These are phyloP conservation scores for Fraxinus pennsylvanica DNA, from an alignment of 257 asterid species.

Conservation along the genomic window DNA sequence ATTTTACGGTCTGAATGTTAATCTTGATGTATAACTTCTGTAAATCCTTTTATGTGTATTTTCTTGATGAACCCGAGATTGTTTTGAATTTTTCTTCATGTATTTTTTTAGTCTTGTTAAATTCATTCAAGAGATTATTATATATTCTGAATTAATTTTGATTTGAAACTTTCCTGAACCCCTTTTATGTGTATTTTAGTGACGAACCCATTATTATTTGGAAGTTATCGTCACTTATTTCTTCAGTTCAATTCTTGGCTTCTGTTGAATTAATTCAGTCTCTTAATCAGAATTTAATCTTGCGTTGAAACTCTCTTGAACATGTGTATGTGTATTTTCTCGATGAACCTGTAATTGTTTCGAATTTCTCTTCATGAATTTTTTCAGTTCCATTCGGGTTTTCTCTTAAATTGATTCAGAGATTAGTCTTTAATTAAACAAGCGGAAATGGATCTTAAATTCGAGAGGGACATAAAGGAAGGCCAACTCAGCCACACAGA, in stretches of 20 bases:
- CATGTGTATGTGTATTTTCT: neutral
- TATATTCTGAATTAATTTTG: neutral
- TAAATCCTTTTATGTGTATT: neutral
- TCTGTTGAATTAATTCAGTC: neutral
- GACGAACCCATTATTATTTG: neutral
- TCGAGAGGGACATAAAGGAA: conserved; percentile 53
- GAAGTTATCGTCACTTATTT: neutral
- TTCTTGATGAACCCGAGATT: neutral
- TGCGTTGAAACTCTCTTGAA: neutral
- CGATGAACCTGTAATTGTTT: neutral
- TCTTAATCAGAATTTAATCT: neutral
- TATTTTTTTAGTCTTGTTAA: neutral
- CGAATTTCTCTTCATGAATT: neutral
- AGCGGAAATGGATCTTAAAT: conserved; percentile 49
- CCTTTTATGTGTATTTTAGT: neutral
- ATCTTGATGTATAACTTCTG: neutral
- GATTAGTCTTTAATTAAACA: conserved; percentile 32
- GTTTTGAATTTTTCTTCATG: neutral
- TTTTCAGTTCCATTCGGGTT: neutral
- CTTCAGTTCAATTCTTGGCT: neutral
- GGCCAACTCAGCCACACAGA: conserved; percentile 45
- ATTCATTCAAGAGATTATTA: neutral
- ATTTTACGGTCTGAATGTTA: neutral
- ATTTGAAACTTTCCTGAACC: conserved; percentile 3
- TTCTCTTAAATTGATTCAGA: no score